A percentile compares a stretch with the other conserved stretches of the same genome.
phyloP scores from a whole-genome alignment of 257 asterid genomes.

The Solanum appendiculatum region DNA sequence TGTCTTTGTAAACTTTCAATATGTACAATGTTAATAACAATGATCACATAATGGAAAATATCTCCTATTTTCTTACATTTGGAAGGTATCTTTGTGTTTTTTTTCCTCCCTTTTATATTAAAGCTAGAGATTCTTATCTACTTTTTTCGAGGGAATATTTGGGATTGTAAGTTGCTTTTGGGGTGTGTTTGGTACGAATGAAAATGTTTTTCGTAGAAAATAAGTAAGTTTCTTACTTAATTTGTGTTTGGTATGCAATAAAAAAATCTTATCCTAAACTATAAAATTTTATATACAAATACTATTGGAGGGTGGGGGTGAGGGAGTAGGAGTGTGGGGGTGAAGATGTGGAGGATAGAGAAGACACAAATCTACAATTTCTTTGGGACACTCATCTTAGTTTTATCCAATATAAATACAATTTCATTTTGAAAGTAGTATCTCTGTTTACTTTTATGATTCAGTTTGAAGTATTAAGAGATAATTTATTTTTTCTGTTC shows the following conservation, averaged over 20 bases:
- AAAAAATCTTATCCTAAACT: neutral
- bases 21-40: neutral
- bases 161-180: neutral
- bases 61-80: neutral
- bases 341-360: neutral
- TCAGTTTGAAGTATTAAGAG: too few relatives aligned
- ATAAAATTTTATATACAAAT: too few relatives aligned
- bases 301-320: neutral
- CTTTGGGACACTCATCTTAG: neutral
- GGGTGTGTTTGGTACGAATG: neutral
- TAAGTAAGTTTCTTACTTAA: neutral
- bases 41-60: neutral
- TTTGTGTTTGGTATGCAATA: neutral
- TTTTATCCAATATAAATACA: neutral
- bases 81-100: neutral
- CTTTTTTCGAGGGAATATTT: neutral
- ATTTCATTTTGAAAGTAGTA: too few relatives aligned
- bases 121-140: neutral
- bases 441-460: neutral
- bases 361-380: neutral
- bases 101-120: neutral
- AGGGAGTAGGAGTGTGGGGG: too few relatives aligned
- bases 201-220: neutral
- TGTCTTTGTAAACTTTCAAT: neutral
- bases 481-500: too few relatives aligned